These are phyloP conservation scores for Phyllosticta citrichinensis DNA, from an alignment of 2,329 filamentous ascomycete genomes.

Conservation along the genomic window DNA sequence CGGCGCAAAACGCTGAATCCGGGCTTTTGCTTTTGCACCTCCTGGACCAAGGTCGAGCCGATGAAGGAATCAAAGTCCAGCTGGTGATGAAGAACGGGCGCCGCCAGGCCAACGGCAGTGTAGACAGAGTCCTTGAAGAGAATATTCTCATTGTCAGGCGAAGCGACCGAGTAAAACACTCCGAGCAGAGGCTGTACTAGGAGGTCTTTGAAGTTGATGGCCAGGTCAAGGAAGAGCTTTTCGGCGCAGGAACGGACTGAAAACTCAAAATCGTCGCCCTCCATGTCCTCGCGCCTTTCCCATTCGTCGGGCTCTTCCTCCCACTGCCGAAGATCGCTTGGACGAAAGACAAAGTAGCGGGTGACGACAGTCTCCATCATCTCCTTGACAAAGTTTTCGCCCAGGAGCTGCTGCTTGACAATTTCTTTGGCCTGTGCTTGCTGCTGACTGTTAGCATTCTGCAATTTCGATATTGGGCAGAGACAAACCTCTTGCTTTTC, in stretches of 20 bases:
- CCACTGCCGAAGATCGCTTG: slow-evolving; percentile 81
- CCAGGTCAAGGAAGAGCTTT: slow-evolving; percentile 83
- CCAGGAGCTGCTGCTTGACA: slow-evolving; percentile 66
- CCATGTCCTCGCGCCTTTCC: slow-evolving; percentile 81
- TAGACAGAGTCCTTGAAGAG: slow-evolving; percentile 91
- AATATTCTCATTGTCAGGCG: slow-evolving; percentile 55
- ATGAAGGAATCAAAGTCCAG: slow-evolving; percentile 82
- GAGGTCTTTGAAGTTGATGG: slow-evolving; percentile 77
- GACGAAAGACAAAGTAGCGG: slow-evolving; percentile 77
- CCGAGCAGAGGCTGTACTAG: slow-evolving; percentile 68
- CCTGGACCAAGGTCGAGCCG: slow-evolving; percentile 61
- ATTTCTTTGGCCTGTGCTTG: slow-evolving; percentile 58
- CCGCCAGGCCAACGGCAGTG: slow-evolving; percentile 79
- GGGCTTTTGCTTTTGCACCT: slow-evolving; percentile 59
- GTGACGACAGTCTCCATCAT: slow-evolving; percentile 80
- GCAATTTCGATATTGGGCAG: too few species aligned
- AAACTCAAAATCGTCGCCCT: slow-evolving; percentile 75
- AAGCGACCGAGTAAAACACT: slow-evolving; percentile 72
- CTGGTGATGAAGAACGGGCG: slow-evolving; percentile 60
- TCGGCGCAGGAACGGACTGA: slow-evolving; percentile 87
- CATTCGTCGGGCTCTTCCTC: slow-evolving; percentile 91
- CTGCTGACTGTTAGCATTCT: slow-evolving; percentile 7
- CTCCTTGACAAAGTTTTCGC: slow-evolving; percentile 63
- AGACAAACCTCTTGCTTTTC: slow-evolving; percentile 53
- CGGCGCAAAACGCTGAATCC: slow-evolving; percentile 76